Evolutionary conservation across 2,329 filamentous ascomycete genomes (phyloP).

Genomic region (Neonectria coccinea): DNA sequence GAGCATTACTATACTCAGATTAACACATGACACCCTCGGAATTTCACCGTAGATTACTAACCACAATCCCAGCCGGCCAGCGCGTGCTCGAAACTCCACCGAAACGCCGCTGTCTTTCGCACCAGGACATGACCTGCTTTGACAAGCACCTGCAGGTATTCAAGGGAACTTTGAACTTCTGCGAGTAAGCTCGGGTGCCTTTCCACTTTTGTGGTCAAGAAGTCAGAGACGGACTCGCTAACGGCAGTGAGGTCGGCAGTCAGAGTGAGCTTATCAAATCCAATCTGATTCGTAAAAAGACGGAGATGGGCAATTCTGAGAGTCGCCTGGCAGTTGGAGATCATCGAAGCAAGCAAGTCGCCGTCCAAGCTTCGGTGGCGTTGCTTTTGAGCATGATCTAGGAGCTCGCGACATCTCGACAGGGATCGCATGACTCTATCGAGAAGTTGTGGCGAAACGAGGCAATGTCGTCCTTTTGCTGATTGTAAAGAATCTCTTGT

Average conservation of each 20-base stretch:
- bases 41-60: background rate
- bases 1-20: no score
- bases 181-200: conserved; percentile 3
- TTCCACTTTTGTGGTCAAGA: no score
- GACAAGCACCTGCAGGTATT: conserved; percentile 22
- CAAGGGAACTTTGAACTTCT: conserved; percentile 22
- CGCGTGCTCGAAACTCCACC: conserved; percentile 32
- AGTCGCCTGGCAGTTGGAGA: no score
- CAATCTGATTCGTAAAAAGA: no score
- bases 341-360: no score
- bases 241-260: no score
- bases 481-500: background rate
- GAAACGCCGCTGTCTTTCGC: conserved; percentile 33
- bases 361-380: no score
- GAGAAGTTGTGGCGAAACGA: conserved; percentile 13
- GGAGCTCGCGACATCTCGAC: conserved; percentile 11
- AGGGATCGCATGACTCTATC: conserved; percentile 11
- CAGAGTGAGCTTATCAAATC: no score
- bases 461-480: background rate
- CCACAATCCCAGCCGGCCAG: conserved; percentile 32
- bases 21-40: no score
- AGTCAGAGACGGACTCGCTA: no score
- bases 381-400: no score
- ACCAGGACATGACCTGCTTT: conserved; percentile 29
- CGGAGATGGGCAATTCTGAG: no score